Evolutionary conservation across 2,329 filamentous ascomycete genomes (phyloP).

Genomic region (Arthroderma uncinatum): DNA sequence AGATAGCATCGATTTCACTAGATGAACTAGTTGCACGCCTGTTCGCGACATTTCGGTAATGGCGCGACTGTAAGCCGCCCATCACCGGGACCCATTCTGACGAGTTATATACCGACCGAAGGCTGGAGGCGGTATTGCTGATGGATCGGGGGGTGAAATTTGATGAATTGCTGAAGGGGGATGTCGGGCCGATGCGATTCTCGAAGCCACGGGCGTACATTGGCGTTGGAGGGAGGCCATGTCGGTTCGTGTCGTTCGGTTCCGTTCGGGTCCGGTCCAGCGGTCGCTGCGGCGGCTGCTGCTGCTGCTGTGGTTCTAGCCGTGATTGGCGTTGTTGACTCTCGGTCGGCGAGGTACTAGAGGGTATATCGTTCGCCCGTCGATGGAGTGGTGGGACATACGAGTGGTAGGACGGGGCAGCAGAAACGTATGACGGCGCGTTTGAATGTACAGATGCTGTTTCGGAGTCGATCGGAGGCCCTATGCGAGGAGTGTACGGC

Average conservation of each 20-base stretch:
- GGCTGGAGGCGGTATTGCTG: constrained; percentile 14
- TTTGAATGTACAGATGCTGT: constrained; percentile 56
- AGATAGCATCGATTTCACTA: constrained; percentile 17
- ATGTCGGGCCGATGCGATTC: constrained; percentile 4
- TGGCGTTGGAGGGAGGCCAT: constrained; percentile 16
- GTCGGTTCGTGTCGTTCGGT: constrained; percentile 3
- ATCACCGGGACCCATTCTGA: constrained; percentile 48
- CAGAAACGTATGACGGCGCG: constrained; percentile 58
- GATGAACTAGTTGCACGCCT: constrained; percentile 42
- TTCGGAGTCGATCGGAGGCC: constrained; percentile 43
- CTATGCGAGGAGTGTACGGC: constrained; percentile 15
- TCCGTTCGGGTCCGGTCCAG: neutral
- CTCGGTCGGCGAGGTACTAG: neutral
- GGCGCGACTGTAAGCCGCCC: constrained; percentile 46
- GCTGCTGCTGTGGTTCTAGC: neutral
- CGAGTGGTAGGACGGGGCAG: constrained; percentile 54
- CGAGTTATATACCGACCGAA: constrained; percentile 46
- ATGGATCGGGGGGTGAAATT: neutral
- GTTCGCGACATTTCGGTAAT: constrained; percentile 54
- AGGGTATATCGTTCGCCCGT: constrained; percentile 7
- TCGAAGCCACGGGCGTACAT: constrained; percentile 42
- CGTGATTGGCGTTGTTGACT: constrained; percentile 12
- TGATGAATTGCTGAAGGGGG: constrained; percentile 13
- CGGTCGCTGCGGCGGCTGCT: constrained; percentile 36
- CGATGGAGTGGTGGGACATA: constrained; percentile 11